phyloP scores from a whole-genome alignment of 768 basidiomycete genomes.

The Tulasnella sp. region DNA sequence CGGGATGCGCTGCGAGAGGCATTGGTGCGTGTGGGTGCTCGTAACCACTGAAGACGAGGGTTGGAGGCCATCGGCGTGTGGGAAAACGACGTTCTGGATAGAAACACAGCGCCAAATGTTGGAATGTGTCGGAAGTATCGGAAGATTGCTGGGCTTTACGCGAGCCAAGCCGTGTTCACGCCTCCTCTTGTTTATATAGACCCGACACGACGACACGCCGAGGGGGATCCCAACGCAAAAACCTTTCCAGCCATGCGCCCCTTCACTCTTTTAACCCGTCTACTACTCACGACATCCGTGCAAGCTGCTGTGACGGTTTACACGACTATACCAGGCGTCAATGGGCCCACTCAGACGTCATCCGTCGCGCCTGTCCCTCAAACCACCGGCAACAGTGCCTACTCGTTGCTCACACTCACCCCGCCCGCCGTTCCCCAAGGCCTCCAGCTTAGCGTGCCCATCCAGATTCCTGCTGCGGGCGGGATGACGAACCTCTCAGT shows the following conservation, averaged over 20 bases:
- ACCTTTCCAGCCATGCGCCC: background rate
- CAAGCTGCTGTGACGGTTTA: constrained; percentile 11
- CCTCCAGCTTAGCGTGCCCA: background rate
- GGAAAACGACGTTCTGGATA: background rate
- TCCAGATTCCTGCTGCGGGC: constrained; percentile 17
- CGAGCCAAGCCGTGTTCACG: too few relatives aligned
- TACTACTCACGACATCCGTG: background rate
- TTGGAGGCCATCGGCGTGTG: background rate
- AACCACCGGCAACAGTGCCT: constrained; percentile 1
- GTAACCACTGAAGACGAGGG: background rate
- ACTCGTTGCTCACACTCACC: background rate
- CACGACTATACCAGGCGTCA: background rate
- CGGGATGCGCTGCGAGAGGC: background rate
- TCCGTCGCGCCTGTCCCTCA: constrained; percentile 3
- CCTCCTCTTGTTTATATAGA: too few relatives aligned
- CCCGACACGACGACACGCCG: too few relatives aligned
- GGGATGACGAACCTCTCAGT: constrained; percentile 28
- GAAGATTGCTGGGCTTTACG: too few relatives aligned
- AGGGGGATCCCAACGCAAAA: too few relatives aligned
- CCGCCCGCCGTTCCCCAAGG: background rate
- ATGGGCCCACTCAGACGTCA: background rate
- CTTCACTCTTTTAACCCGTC: background rate
- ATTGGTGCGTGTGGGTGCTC: background rate
- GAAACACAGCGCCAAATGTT: too few relatives aligned
- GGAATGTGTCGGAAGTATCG: too few relatives aligned